Conservation (phyloP, 73 alveolate species). For the Diophrys sp. region DNA sequence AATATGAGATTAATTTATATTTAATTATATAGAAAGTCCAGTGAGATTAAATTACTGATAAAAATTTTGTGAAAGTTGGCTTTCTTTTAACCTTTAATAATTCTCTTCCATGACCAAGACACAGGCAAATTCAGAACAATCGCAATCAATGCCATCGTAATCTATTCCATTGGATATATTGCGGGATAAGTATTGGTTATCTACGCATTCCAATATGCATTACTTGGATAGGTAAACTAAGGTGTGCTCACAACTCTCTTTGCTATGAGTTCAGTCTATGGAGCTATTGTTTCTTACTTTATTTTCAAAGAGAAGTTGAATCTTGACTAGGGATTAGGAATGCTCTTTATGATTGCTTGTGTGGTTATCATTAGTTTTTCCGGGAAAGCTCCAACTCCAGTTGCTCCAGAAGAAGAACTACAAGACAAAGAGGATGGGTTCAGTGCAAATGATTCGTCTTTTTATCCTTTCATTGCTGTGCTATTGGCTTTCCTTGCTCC, state of each 20-base stretch:
- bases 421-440: neutral
- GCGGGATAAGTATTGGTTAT: slow-evolving; percentile 7
- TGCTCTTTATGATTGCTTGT: slow-evolving; percentile 40
- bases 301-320: slow-evolving; percentile 37
- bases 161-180: neutral
- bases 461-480: neutral
- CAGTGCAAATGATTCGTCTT: neutral
- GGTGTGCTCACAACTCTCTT: slow-evolving; percentile 51
- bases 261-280: slow-evolving; percentile 45
- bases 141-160: neutral
- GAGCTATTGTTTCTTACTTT: slow-evolving; percentile 44
- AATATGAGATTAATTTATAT: too few relatives aligned
- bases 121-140: neutral
- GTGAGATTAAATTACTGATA: too few relatives aligned
- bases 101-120: neutral
- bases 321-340: slow-evolving; percentile 30
- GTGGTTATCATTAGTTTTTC: slow-evolving; percentile 35
- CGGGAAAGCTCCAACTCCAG: slow-evolving; percentile 11
- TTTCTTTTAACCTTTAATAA: too few relatives aligned
- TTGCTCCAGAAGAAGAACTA: slow-evolving; percentile 1
- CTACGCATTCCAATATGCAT: slow-evolving; percentile 16
- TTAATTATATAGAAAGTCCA: too few relatives aligned
- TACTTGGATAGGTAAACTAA: slow-evolving; percentile 31
- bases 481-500: neutral
- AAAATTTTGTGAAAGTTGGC: too few relatives aligned